These are phyloP conservation scores for Penicillium paneum DNA, from an alignment of 2,329 filamentous ascomycete species.

Conservation along the genomic window DNA sequence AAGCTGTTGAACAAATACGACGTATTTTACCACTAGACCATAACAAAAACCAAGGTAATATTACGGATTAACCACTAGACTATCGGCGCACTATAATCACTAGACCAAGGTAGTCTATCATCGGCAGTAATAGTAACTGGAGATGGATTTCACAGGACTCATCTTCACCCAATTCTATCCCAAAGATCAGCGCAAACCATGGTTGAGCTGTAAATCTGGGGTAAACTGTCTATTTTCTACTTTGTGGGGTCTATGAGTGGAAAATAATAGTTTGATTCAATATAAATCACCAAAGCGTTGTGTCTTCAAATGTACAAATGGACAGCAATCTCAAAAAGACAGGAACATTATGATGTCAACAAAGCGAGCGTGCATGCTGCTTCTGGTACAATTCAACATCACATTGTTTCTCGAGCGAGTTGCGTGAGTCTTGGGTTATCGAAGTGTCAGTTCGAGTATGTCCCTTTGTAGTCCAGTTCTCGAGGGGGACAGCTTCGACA, in stretches of 20 bases:
- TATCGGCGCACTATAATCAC: too few relatives aligned
- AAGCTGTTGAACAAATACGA: too few relatives aligned
- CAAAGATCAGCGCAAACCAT: neutral
- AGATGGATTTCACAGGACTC: too few relatives aligned
- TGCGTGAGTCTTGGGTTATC: conserved; percentile 2
- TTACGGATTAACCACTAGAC: too few relatives aligned
- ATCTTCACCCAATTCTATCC: too few relatives aligned
- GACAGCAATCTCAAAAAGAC: neutral
- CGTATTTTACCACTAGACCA: too few relatives aligned
- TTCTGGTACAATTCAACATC: neutral
- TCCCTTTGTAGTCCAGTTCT: conserved; percentile 10
- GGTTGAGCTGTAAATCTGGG: neutral
- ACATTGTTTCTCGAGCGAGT: neutral
- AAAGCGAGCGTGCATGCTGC: neutral
- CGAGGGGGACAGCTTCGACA: conserved; percentile 12
- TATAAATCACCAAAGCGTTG: neutral
- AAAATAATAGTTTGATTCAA: neutral
- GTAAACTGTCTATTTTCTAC: neutral
- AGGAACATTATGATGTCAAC: neutral
- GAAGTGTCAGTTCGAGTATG: neutral
- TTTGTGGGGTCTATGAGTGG: too few relatives aligned
- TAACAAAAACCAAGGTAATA: too few relatives aligned
- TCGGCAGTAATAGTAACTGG: too few relatives aligned
- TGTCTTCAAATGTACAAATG: neutral
- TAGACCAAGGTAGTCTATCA: too few relatives aligned